A percentile compares a stretch with the other conserved stretches of the same genome.
Evolutionary conservation across 768 basidiomycete genomes (phyloP).

Genomic region (Sutorius australiensis): DNA sequence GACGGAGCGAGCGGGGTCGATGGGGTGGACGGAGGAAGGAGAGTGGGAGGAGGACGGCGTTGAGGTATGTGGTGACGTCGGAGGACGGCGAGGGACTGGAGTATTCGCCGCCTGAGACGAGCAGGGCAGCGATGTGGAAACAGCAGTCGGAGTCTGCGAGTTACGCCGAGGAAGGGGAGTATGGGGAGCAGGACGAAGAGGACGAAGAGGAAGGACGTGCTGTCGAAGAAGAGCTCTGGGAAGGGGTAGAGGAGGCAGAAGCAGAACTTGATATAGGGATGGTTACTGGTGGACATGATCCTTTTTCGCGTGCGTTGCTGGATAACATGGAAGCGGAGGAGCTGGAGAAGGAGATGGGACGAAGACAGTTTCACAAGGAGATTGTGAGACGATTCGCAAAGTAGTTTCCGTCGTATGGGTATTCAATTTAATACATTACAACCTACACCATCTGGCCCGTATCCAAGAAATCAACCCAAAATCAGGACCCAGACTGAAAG

Average conservation of each 20-base stretch:
- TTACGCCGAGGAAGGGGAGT: background rate
- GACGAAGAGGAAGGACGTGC: constrained; percentile 9
- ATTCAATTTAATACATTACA: background rate
- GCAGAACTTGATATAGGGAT: background rate
- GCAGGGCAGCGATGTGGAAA: constrained; percentile 27
- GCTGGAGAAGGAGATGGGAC: constrained; percentile 20
- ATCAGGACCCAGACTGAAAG: background rate
- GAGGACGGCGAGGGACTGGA: constrained; percentile 17
- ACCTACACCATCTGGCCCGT: background rate
- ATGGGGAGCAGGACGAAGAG: background rate
- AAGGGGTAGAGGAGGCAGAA: too few species aligned
- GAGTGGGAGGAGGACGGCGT: background rate
- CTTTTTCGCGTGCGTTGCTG: constrained; percentile 9
- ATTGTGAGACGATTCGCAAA: constrained; percentile 11
- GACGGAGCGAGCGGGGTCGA: too few species aligned
- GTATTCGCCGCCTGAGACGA: constrained; percentile 29
- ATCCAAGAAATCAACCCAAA: too few species aligned
- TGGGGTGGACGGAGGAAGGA: background rate
- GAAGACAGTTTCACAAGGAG: constrained; percentile 3
- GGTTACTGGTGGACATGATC: background rate
- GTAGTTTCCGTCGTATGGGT: too few species aligned
- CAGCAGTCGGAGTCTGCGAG: constrained; percentile 7
- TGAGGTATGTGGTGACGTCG: constrained; percentile 12
- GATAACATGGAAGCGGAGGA: constrained; percentile 3
- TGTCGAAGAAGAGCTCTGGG: constrained; percentile 10